Base-by-base conservation (phyloP, 2,329 filamentous ascomycete genomes). In the Alternaria sp. region DNA sequence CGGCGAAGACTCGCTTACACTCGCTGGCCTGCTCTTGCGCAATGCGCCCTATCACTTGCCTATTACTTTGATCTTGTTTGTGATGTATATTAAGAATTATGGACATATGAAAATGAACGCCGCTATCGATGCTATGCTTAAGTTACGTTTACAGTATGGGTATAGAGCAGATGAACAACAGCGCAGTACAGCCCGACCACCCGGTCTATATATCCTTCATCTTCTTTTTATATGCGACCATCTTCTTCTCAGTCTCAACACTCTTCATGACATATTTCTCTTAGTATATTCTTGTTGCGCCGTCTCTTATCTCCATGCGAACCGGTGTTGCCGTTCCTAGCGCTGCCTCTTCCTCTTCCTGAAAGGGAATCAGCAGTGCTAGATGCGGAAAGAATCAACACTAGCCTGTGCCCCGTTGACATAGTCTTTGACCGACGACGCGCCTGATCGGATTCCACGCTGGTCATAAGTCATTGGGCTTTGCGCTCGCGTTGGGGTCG, bases 1-100 rank as follows among this genome's bases (percentile, higher is more conserved):
- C 59, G 69, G 67, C 65, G 64, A 64, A 56, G 45, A 25, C 59
- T 71, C 70, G 68, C 64, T 64, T 71, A 64, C 54, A 69, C 51
- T 62, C 54, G 49, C 49, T 36, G 30, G 47, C 19, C 62, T 54
- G 51, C 30, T 43, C 21, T 25, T 43, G 47, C 47, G 19, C 17
- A 12, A n/a, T 30, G 26, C 26, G 30, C 51, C 15, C 12, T 26
- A n/a, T 19, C 25, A 2, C 13, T 45, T 19, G 15, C 45, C 28
- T n/a, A n/a, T 6, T 9, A 19, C 1, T 12, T 15, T 46, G 21
- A 15, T 11, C 7, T 45, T 36, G 21, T 21, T 45, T 26, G 36
- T 49, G 40, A 30, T 17, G 3, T 25, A 4, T n/a, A 23, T 59
- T 54, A 12, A 5, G 28, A 28, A 26, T 28, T 36, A 28, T 45